A percentile compares a stretch with the other conserved stretches of the same genome.
Evolutionary conservation across 495 filamentous ascomycete species (phyloP).

Genomic region (Aspergillus diversus): DNA sequence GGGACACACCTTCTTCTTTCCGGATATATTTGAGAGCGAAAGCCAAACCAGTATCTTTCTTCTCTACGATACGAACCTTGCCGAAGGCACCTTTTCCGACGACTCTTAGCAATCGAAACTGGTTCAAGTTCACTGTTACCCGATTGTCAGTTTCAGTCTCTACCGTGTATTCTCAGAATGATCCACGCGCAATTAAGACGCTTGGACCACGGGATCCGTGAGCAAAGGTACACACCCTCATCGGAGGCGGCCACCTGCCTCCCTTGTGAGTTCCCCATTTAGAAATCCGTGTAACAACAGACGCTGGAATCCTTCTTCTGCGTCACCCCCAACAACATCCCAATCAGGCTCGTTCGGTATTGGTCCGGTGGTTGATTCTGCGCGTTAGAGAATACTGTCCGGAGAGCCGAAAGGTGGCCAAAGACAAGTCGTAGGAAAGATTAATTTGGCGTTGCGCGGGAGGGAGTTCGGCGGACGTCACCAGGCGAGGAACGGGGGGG

Average conservation of each 20-base stretch:
- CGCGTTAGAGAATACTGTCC: background rate
- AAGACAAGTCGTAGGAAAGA: conserved; percentile 5
- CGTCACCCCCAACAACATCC: conserved; percentile 39
- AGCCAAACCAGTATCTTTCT: conserved; percentile 90
- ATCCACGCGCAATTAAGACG: conserved; percentile 1
- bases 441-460: background rate
- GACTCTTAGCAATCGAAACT: conserved; percentile 92
- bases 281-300: conserved; percentile 30
- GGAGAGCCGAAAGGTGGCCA: background rate
- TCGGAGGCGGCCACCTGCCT: conserved; percentile 91
- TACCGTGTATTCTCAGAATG: conserved; percentile 15
- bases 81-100: conserved; percentile 98
- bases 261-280: conserved; percentile 93
- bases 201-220: conserved; percentile 1
- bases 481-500: conserved; percentile 12
- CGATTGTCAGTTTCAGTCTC: conserved; percentile 15
- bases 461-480: background rate
- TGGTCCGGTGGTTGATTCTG: conserved; percentile 8
- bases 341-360: conserved; percentile 29
- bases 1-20: conserved; percentile 88
- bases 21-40: conserved; percentile 98
- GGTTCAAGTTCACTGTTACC: conserved; percentile 85
- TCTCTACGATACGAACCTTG: conserved; percentile 97
- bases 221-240: conserved; percentile 70
- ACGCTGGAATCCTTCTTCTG: conserved; percentile 27